Percentiles rank a stretch among this genome's conserved stretches.
These are phyloP conservation scores for Fusarium transvaalense DNA, from an alignment of 2,329 filamentous ascomycete genomes.

Conservation along the genomic window DNA sequence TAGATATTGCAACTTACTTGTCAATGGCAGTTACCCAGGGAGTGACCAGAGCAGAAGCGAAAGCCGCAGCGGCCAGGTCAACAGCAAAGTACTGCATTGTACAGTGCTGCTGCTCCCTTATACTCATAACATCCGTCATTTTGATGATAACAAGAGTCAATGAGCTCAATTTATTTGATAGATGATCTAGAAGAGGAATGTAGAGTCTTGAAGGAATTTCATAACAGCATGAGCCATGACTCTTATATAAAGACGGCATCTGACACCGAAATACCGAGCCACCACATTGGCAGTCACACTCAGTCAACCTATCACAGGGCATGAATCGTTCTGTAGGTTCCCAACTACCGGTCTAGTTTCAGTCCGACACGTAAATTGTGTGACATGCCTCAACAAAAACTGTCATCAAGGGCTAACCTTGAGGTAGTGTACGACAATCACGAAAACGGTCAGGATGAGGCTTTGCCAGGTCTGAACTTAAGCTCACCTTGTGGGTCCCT, in stretches of 20 bases:
- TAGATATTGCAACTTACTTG: slow-evolving; percentile 29
- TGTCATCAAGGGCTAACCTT: background rate
- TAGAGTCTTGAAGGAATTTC: background rate
- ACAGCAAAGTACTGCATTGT: slow-evolving; percentile 46
- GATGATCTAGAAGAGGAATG: background rate
- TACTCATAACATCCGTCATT: slow-evolving; percentile 45
- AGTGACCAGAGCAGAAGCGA: slow-evolving; percentile 45
- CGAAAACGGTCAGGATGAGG: slow-evolving; percentile 18
- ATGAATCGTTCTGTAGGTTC: background rate
- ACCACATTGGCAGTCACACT: background rate
- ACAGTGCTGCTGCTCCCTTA: slow-evolving; percentile 42
- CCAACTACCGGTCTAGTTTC: background rate
- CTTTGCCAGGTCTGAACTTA: background rate
- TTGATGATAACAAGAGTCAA: background rate
- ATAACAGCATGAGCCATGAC: background rate
- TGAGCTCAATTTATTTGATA: background rate
- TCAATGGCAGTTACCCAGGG: slow-evolving; percentile 48
- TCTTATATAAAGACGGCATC: slow-evolving; percentile 28
- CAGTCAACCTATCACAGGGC: slow-evolving; percentile 2
- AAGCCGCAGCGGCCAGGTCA: slow-evolving; percentile 40
- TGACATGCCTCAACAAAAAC: slow-evolving; percentile 34
- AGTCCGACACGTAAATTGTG: slow-evolving; percentile 10
- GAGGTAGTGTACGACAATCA: slow-evolving; percentile 19
- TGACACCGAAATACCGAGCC: slow-evolving; percentile 23
- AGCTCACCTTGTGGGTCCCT: slow-evolving; percentile 30